phyloP scores from a whole-genome alignment of 108 stramenopile genomes.

The Mediolabrus comicus region DNA sequence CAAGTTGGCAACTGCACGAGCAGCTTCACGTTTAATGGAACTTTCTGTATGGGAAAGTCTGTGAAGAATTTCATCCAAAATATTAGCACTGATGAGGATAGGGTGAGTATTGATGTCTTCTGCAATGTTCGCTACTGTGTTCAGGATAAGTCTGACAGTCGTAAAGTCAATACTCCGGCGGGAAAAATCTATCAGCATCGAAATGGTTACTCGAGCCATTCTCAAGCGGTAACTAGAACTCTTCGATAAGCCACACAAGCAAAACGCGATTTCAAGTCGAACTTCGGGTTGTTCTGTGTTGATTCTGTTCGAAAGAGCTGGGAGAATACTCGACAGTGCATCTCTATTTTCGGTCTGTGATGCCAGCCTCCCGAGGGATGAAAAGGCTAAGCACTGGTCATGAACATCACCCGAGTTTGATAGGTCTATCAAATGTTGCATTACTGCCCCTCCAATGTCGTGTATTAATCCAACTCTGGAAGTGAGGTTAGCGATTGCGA shows the following conservation, averaged over 20 bases:
- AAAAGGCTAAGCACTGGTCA: conserved; percentile 60
- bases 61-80: conserved; percentile 32
- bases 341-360: conserved; percentile 56
- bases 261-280: conserved; percentile 75
- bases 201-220: conserved; percentile 53
- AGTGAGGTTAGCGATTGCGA: conserved; percentile 70
- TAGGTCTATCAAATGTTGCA: conserved; percentile 51
- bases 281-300: conserved; percentile 54
- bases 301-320: conserved; percentile 45
- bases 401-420: conserved; percentile 53
- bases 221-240: conserved; percentile 50
- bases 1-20: conserved; percentile 71
- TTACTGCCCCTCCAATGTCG: conserved; percentile 61
- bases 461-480: conserved; percentile 60
- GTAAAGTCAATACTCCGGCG: conserved; percentile 54
- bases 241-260: conserved; percentile 68
- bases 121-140: conserved; percentile 74
- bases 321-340: conserved; percentile 51
- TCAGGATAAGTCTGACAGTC: conserved; percentile 66
- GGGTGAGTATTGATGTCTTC: conserved; percentile 76
- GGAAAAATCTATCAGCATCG: conserved; percentile 46
- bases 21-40: conserved; percentile 79
- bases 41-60: conserved; percentile 50
- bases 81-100: conserved; percentile 2
- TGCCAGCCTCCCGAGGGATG: conserved; percentile 68